Conservation (phyloP, 345 rosid species). For the Laguncularia racemosa region DNA sequence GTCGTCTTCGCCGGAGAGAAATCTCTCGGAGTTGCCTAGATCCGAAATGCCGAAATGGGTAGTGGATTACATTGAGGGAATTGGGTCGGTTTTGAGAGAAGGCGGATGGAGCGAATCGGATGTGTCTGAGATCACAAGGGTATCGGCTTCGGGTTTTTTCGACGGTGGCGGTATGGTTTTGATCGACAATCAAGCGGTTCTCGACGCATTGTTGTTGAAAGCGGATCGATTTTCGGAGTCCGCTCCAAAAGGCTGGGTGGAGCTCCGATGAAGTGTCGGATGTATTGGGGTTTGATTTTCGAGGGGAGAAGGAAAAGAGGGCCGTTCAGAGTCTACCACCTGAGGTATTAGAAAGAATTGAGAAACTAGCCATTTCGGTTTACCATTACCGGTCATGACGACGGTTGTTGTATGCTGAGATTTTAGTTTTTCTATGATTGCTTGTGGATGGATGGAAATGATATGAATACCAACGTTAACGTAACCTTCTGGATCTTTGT, state of each 20-base stretch:
- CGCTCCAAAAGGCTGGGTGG: constrained; percentile 91
- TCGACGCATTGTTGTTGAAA: constrained; percentile 75
- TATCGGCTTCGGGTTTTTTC: constrained; percentile 81
- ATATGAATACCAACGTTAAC: too few species aligned
- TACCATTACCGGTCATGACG: constrained; percentile 21
- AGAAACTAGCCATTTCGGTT: constrained; percentile 78
- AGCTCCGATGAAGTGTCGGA: constrained; percentile 96
- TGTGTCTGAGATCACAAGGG: constrained; percentile 59
- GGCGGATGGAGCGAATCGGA: constrained; percentile 94
- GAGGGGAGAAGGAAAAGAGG: constrained; percentile 70
- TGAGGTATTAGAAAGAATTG: constrained; percentile 58
- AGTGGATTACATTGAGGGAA: constrained; percentile 53
- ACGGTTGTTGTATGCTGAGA: too few species aligned
- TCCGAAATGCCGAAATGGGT: constrained; percentile 76
- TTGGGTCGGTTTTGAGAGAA: constrained; percentile 70
- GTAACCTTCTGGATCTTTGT: too few species aligned
- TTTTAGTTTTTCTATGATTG: too few species aligned
- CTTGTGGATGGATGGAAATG: too few species aligned
- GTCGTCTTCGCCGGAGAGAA: constrained; percentile 27
- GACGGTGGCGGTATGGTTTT: constrained; percentile 71
- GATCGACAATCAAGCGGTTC: constrained; percentile 68
- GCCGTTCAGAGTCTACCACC: constrained; percentile 69
- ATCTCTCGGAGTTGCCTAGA: constrained; percentile 49
- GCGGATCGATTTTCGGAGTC: constrained; percentile 86
- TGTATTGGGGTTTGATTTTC: constrained; percentile 73